These are phyloP conservation scores for Tilletia walkeri DNA, from an alignment of 1,284 basidiomycete genomes.

Conservation along the genomic window DNA sequence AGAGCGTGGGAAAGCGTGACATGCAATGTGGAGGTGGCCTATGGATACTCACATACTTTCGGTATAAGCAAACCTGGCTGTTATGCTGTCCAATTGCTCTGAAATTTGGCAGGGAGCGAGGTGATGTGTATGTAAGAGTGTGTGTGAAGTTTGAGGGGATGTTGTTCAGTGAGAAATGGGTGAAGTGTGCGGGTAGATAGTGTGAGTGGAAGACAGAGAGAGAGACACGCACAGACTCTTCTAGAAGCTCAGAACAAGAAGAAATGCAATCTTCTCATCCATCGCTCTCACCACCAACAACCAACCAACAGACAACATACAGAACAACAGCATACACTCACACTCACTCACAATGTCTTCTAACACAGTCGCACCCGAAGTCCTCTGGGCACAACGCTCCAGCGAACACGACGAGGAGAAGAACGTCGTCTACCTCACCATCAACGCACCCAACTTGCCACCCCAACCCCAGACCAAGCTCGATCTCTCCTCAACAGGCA, in stretches of 20 bases:
- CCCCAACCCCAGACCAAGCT: conserved; percentile 46
- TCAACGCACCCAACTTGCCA: conserved; percentile 54
- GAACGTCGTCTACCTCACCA: conserved; percentile 54
- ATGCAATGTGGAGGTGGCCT: too few relatives aligned
- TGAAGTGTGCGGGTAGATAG: neutral
- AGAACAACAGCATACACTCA: neutral
- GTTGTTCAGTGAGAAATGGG: neutral
- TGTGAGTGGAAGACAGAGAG: too few relatives aligned
- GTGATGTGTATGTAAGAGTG: too few relatives aligned
- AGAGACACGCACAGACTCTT: conserved; percentile 3
- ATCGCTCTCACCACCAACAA: neutral
- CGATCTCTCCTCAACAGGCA: conserved; percentile 41
- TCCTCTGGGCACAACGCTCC: conserved; percentile 55
- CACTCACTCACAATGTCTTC: neutral
- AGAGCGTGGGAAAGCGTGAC: too few relatives aligned
- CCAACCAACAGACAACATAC: conserved; percentile 4
- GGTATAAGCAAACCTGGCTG: too few relatives aligned
- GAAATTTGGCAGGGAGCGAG: too few relatives aligned
- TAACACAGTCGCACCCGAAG: conserved; percentile 37
- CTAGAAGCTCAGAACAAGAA: conserved; percentile 5
- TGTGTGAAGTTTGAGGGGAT: too few relatives aligned
- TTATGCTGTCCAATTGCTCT: too few relatives aligned
- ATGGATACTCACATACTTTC: too few relatives aligned
- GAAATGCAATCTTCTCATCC: neutral
- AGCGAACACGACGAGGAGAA: conserved; percentile 47